phyloP scores from a whole-genome alignment of 441 rosid genomes.

The Flueggea neowawraea region DNA sequence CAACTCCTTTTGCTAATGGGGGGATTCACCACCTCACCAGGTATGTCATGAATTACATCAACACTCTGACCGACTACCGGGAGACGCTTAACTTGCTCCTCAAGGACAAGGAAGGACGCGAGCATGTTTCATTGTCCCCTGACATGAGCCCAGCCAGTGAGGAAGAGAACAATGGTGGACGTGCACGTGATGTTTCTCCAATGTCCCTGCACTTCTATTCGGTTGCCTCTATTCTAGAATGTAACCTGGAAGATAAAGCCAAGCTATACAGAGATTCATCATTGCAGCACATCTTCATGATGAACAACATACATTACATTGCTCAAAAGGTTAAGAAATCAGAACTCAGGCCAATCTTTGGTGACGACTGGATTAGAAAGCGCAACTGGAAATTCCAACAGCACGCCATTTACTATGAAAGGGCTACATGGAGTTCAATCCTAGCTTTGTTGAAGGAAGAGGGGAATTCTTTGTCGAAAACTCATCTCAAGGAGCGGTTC shows the following conservation, averaged over 20 bases:
- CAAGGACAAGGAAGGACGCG: constrained; percentile 33
- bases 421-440: constrained; percentile 71
- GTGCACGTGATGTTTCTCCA: constrained; percentile 25
- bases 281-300: constrained; percentile 74
- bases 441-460: constrained; percentile 67
- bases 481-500: constrained; percentile 59
- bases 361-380: constrained; percentile 77
- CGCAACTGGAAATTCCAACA: constrained; percentile 81
- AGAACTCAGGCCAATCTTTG: constrained; percentile 56
- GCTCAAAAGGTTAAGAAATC: constrained; percentile 72
- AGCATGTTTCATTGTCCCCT: constrained; percentile 31
- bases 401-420: constrained; percentile 65
- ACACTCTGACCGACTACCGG: constrained; percentile 58
- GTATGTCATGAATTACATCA: constrained; percentile 80
- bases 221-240: constrained; percentile 60
- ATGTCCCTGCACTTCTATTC: constrained; percentile 50
- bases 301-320: constrained; percentile 93
- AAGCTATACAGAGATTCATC: constrained; percentile 61
- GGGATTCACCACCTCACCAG: constrained; percentile 76
- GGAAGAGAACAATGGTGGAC: constrained; percentile 33
- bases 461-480: constrained; percentile 39
- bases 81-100: constrained; percentile 61
- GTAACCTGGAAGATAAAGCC: constrained; percentile 66
- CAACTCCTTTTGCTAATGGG: constrained; percentile 62
- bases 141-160: constrained; percentile 31